phyloP scores from a whole-genome alignment of 495 filamentous ascomycete species.

The Staphylotrichum tortipilum region DNA sequence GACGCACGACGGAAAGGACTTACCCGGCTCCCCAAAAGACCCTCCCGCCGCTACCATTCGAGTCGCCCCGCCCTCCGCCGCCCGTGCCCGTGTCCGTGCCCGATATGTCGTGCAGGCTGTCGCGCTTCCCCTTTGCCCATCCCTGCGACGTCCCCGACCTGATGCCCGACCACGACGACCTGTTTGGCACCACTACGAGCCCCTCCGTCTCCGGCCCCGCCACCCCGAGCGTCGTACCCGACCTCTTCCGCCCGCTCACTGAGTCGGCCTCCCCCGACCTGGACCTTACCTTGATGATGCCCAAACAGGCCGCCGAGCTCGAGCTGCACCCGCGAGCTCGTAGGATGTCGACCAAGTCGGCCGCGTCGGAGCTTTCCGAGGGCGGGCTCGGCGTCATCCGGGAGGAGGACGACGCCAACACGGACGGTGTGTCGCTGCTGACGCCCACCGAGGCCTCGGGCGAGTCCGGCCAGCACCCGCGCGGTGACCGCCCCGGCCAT shows the following conservation, averaged over 20 bases:
- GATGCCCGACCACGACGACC: conserved; percentile 12
- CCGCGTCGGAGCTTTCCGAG: background rate
- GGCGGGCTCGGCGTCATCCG: conserved; percentile 11
- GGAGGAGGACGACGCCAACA: conserved; percentile 8
- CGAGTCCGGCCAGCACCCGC: background rate
- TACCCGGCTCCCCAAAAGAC: background rate
- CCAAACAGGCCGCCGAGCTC: background rate
- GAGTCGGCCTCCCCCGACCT: conserved; percentile 6
- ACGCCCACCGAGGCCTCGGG: conserved; percentile 8
- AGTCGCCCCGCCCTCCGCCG: conserved; percentile 2
- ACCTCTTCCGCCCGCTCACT: conserved; percentile 10
- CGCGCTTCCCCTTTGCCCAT: conserved; percentile 9
- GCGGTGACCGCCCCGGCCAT: background rate
- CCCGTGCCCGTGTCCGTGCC: no score
- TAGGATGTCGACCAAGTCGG: conserved; percentile 2
- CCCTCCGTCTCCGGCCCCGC: conserved; percentile 1
- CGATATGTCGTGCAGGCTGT: conserved; percentile 14
- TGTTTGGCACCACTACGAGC: background rate
- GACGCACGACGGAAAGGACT: background rate
- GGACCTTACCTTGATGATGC: conserved; percentile 4
- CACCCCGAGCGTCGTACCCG: conserved; percentile 8
- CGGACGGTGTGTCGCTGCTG: conserved; percentile 11
- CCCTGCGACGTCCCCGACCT: conserved; percentile 14
- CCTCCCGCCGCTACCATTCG: conserved; percentile 3
- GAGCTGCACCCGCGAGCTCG: background rate